Conservation (phyloP, 176 grass and related monocot species). For the Oryza officinalis region DNA sequence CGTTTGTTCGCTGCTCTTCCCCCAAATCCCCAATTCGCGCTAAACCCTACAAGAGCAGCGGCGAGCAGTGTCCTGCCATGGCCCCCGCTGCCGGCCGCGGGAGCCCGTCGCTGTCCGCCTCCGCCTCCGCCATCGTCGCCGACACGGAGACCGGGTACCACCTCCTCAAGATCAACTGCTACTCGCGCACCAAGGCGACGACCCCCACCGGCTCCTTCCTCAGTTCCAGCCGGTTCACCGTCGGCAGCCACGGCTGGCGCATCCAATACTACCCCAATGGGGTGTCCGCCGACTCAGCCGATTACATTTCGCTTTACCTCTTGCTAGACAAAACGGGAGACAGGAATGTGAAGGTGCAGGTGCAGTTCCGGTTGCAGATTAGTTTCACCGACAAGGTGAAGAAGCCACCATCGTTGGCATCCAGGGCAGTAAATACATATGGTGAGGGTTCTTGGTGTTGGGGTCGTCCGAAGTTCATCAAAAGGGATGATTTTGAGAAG, state of each 20-base stretch:
- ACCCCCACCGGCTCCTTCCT: no score
- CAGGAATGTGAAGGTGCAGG: background rate
- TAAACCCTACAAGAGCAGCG: no score
- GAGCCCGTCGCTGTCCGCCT: no score
- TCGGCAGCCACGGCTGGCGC: background rate
- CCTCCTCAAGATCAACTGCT: no score
- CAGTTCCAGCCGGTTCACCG: no score
- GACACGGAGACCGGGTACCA: no score
- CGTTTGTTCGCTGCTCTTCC: no score
- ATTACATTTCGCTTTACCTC: constrained; percentile 25
- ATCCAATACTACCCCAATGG: constrained; percentile 32
- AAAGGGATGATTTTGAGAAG: background rate
- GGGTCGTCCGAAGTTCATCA: background rate
- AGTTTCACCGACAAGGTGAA: background rate
- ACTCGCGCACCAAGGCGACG: no score
- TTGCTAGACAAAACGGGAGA: background rate
- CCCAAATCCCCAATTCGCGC: no score
- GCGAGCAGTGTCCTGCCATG: no score
- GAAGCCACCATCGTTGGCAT: background rate
- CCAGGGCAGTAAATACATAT: background rate
- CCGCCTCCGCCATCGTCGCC: no score
- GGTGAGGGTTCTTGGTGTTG: fast-evolving
- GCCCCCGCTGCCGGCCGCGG: no score
- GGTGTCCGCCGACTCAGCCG: background rate
- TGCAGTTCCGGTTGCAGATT: background rate